Conservation (phyloP, 257 asterid species). For the Nyctanthes arbortristis region DNA sequence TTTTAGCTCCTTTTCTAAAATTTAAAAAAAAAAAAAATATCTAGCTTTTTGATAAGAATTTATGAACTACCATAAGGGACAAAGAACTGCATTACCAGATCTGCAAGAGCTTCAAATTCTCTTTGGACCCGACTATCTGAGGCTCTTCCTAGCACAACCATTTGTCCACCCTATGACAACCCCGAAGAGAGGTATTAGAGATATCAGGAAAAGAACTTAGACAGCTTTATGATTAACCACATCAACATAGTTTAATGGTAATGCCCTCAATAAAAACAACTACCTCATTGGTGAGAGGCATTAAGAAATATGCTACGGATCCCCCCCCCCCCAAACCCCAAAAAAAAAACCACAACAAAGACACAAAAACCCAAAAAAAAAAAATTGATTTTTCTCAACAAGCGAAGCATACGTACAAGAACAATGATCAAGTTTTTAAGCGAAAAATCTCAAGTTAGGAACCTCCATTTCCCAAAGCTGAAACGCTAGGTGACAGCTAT, state of each 20-base stretch:
- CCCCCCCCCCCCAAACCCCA: no score
- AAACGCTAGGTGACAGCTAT: no score
- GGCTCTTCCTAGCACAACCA: constrained; percentile 79
- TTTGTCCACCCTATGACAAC: constrained; percentile 72
- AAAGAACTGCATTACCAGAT: constrained; percentile 52
- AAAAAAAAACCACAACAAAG: no score
- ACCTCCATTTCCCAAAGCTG: no score
- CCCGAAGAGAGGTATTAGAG: constrained; percentile 15
- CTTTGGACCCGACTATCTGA: constrained; percentile 80
- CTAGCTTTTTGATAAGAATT: constrained; percentile 2
- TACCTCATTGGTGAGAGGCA: background rate
- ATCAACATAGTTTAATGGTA: background rate
- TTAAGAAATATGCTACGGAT: no score
- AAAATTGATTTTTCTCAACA: background rate
- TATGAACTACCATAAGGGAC: background rate
- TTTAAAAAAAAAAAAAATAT: no score
- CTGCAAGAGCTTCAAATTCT: constrained; percentile 76
- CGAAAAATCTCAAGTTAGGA: background rate
- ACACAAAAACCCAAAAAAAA: background rate
- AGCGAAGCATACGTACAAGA: background rate
- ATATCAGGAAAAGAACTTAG: background rate
- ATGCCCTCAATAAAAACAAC: background rate
- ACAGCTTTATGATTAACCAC: background rate
- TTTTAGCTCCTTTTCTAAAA: background rate
- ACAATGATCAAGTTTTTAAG: background rate